Evolutionary conservation across 2,329 filamentous ascomycete species (phyloP).

Genomic region (Coniochaeta prunicola): DNA sequence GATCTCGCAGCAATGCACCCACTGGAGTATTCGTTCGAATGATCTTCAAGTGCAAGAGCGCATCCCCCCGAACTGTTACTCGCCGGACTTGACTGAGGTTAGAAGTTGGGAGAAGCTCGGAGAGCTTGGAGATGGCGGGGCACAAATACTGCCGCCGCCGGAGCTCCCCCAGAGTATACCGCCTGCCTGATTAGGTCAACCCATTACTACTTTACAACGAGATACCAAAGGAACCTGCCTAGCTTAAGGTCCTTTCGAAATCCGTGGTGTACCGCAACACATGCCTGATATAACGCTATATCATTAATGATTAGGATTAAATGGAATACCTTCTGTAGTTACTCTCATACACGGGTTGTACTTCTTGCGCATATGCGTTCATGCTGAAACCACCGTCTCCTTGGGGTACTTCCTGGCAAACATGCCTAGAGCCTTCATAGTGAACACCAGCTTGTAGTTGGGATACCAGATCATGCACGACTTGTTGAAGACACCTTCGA

Average conservation of each 20-base stretch:
- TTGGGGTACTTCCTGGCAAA: conserved; percentile 2
- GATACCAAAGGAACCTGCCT: too few relatives aligned
- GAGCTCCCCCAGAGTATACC: neutral
- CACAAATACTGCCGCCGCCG: neutral
- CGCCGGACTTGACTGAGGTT: too few relatives aligned
- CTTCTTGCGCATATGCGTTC: neutral
- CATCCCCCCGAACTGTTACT: too few relatives aligned
- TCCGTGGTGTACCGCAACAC: too few relatives aligned
- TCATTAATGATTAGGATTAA: neutral
- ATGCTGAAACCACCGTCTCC: neutral
- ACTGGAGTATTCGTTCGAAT: too few relatives aligned
- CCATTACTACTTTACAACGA: too few relatives aligned
- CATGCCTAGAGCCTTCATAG: conserved; percentile 80
- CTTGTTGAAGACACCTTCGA: conserved; percentile 98
- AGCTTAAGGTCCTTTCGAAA: too few relatives aligned
- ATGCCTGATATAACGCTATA: neutral
- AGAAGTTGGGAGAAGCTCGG: neutral
- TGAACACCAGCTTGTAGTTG: conserved; percentile 97
- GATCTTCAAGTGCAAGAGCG: too few relatives aligned
- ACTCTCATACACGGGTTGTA: neutral
- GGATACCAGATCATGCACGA: conserved; percentile 99
- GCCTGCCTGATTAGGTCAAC: neutral
- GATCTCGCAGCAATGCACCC: too few relatives aligned
- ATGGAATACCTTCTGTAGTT: neutral
- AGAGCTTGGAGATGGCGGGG: neutral